phyloP scores from a whole-genome alignment of 805 yeast species.

The Candida methanosorbosa region DNA sequence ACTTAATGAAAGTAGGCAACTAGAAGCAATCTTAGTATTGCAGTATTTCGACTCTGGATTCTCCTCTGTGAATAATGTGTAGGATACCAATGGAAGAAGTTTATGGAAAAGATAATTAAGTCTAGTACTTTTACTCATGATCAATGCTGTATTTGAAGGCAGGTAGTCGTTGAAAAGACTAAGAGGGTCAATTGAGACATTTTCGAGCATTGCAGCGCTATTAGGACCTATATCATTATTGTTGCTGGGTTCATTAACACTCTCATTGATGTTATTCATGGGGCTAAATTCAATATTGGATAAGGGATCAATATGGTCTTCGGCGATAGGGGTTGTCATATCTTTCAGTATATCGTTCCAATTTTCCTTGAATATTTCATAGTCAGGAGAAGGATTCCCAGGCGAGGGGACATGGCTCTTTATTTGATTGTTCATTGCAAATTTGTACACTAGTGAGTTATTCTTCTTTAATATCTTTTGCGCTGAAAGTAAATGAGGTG shows the following conservation, averaged over 20 bases:
- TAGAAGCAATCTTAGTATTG: conserved; percentile 38
- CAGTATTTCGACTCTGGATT: conserved; percentile 40
- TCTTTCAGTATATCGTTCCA: conserved; percentile 1
- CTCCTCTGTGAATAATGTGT: conserved; percentile 38
- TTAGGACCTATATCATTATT: not conserved
- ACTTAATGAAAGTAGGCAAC: conserved; percentile 42
- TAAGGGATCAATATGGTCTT: too few species aligned
- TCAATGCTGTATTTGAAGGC: conserved; percentile 1
- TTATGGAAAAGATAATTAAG: conserved; percentile 28
- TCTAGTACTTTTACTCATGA: conserved; percentile 3
- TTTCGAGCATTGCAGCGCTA: not conserved
- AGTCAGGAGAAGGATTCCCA: not conserved
- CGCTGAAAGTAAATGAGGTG: conserved; percentile 11
- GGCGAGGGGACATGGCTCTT: not conserved
- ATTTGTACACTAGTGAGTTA: conserved; percentile 2
- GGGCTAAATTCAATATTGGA: not conserved
- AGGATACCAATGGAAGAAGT: conserved; percentile 29
- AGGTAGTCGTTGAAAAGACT: conserved; percentile 3
- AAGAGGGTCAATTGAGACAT: conserved; percentile 2
- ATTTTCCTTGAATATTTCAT: not conserved
- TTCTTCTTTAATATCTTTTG: conserved; percentile 2
- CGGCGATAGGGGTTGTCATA: conserved; percentile 1
- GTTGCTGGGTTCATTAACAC: not conserved
- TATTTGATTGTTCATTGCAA: conserved; percentile 1
- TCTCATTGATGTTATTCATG: not conserved